Base-by-base conservation (phyloP, 768 basidiomycete genomes). In the Pisolithus microcarpus region DNA sequence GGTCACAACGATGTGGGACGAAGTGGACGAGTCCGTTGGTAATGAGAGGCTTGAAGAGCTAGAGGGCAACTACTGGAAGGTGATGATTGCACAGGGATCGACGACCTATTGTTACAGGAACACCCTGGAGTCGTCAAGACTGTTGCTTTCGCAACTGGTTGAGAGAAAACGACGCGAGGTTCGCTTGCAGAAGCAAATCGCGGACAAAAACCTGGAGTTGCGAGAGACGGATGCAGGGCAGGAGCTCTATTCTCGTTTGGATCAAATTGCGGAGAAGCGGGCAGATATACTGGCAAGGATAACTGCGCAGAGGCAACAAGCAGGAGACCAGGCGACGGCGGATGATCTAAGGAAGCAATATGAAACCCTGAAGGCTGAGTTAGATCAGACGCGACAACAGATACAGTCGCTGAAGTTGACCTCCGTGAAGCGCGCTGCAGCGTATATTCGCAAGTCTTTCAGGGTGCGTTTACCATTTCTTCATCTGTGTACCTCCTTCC, bases 21-120 rank as follows among this genome's bases (percentile, higher is more conserved):
- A 60, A 38, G 57, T 67, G 15, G 56, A 56, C 0, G 38, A 19
- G 5, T 38, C 23, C 0, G 54, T 59, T 1, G 70, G 67, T 7
- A 38, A 55, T 26, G 40, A 39, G 31, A 60, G 59, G 47, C 30
- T 52, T 8, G 9, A 45, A 3, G 50, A 61, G 19, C 54, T 61
- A 7, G 13, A 1, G 24, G 21, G 8, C 3, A 15, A 6, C 54
- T 8, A n/a, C 2, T 19, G 31, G 36, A 34, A 24, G 21, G n/a
- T 6, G 4, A 34, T 34, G 34, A 34, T 13, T 13, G 4, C 13
- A 11, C 34, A 34, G 11, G 34, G 11, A 13, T 34, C 34, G 13
- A 5, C 34, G 2, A 34, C 13, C 11, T 15, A 34, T 30, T 2
- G 56, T n/a, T 60, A 52, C 16, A 30, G 50, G 43, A 49, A 26